Evolutionary conservation across 768 basidiomycete species (phyloP), one percentile per base, ranked within the genome.

Genomic region (Hygrocybe punicea): DNA sequence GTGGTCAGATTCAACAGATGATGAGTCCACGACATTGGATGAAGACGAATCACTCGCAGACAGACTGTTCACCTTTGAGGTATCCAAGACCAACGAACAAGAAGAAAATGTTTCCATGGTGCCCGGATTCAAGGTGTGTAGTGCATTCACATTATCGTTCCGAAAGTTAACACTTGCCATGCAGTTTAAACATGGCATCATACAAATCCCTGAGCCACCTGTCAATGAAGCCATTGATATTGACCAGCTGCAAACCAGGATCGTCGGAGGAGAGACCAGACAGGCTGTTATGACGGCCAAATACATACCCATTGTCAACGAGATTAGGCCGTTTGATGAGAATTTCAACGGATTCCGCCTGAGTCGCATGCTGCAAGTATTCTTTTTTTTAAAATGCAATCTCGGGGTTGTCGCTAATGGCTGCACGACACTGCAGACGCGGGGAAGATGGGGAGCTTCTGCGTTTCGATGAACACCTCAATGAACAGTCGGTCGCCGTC

Each of bases 31-130:
- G 0, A 59, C 65, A 16, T 71, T 72, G 6, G 25, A 67, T 7
- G 77, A 75, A 0, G 69, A 79, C 7, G 75, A 78, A 9, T 73
- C 74, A 10, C 70, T 16, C 4, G 40, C 67, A 2, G 81, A 81
- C 33, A 71, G 82, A 10, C 65, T 84, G 53, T 81, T 79, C 62
- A 75, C 73, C 1, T 85, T 81, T 52, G 76, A 80, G 45, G 84
- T 85, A 0, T 65, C 73, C 0, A 81, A 84, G 64, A 81, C 77
- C 8, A 75, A 74, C 16, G 81, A 83, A 47, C 79, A 83, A 58
- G 81, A 81, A 53, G 83, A 84, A 61, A 70, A 72, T 4, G 80
- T 81, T 1, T 63, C 66, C 1, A 63, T 69, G 7, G 70, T 71
- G 16, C 67, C 70, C 3, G 82, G 83, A 0, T 83, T 83, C 62